These are phyloP conservation scores for Sarcodon aspratus DNA, from an alignment of 768 basidiomycete genomes.

Conservation along the genomic window DNA sequence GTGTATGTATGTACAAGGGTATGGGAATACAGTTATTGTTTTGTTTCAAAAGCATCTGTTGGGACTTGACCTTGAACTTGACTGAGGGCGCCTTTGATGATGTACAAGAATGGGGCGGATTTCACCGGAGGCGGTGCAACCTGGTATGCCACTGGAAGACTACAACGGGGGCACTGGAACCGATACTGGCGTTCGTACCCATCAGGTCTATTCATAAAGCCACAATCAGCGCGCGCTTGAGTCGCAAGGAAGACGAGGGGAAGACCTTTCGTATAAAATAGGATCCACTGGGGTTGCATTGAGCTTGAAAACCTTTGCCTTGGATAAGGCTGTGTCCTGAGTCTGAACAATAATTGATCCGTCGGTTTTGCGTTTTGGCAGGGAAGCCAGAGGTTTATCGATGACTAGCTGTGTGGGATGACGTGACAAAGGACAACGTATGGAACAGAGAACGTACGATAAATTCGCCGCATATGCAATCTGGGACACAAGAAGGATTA, in stretches of 20 bases:
- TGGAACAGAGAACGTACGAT: slow-evolving; percentile 40
- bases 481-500: slow-evolving; percentile 24
- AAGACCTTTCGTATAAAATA: slow-evolving; percentile 70
- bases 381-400: slow-evolving; percentile 56
- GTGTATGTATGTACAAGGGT: no score
- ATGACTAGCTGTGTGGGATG: slow-evolving; percentile 52
- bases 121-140: slow-evolving; percentile 65
- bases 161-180: slow-evolving; percentile 60
- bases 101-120: slow-evolving; percentile 69
- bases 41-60: slow-evolving; percentile 59
- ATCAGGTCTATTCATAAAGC: slow-evolving; percentile 30
- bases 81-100: slow-evolving; percentile 74
- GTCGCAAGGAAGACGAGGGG: slow-evolving; percentile 8
- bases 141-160: slow-evolving; percentile 67
- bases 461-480: slow-evolving; percentile 84
- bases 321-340: slow-evolving; percentile 44
- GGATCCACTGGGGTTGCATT: slow-evolving; percentile 64
- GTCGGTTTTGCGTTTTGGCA: slow-evolving; percentile 70
- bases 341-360: slow-evolving; percentile 71
- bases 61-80: slow-evolving; percentile 84
- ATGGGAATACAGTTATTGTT: no score
- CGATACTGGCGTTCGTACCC: slow-evolving; percentile 71
- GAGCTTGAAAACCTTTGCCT: slow-evolving; percentile 75
- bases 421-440: slow-evolving; percentile 1
- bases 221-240: slow-evolving; percentile 8